phyloP scores from a whole-genome alignment of 139 green algal genomes.

The Chlorella sp. region DNA sequence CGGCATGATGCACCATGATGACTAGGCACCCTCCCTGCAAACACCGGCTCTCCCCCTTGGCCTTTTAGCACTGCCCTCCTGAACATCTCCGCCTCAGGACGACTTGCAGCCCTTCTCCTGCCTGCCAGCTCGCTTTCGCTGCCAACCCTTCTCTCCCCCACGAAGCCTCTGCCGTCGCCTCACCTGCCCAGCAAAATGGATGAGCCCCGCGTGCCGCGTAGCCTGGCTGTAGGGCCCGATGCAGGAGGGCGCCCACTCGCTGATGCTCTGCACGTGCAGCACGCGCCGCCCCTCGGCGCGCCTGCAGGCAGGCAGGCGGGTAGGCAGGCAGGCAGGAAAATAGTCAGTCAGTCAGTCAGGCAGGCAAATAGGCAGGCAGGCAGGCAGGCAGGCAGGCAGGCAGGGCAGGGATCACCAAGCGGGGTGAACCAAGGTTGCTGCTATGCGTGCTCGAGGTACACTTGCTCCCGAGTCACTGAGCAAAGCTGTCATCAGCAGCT shows the following conservation, averaged over 20 bases:
- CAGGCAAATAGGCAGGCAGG: too few relatives aligned
- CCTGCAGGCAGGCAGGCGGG: neutral
- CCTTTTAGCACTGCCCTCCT: too few relatives aligned
- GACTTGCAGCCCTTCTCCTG: neutral
- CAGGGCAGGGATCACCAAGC: neutral
- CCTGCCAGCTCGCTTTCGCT: neutral
- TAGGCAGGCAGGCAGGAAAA: neutral
- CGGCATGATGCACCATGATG: too few relatives aligned
- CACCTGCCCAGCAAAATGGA: slow-evolving; percentile 61
- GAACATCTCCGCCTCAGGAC: too few relatives aligned
- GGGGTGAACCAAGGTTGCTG: too few relatives aligned
- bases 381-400: neutral
- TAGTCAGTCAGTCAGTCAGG: neutral
- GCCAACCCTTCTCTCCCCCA: too few relatives aligned
- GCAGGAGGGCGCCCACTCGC: slow-evolving; percentile 93
- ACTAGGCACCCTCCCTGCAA: too few relatives aligned
- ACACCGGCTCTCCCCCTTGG: too few relatives aligned
- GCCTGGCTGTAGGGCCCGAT: slow-evolving; percentile 98
- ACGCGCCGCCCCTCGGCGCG: slow-evolving; percentile 55
- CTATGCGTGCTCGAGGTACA: too few relatives aligned
- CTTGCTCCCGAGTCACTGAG: too few relatives aligned
- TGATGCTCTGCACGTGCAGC: slow-evolving; percentile 97
- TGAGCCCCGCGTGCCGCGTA: slow-evolving; percentile 36
- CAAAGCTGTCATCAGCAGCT: too few relatives aligned
- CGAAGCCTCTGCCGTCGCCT: neutral